Conservation (phyloP, 192 early-diverging fungal genomes). For the Coemansia asiatica region DNA sequence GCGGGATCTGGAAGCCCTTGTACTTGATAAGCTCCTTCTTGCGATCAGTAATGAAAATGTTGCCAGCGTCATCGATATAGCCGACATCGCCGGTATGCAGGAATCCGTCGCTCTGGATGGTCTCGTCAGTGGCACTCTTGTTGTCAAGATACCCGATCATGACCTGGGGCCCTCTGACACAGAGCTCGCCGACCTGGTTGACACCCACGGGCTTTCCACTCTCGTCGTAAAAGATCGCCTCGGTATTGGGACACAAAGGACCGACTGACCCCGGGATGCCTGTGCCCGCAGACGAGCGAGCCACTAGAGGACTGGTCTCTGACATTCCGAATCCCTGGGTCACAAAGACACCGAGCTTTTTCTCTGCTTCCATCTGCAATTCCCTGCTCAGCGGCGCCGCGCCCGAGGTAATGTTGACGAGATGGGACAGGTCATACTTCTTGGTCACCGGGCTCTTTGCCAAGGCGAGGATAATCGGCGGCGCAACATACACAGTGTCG, state of each 20-base stretch:
- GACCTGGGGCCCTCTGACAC: slow-evolving; percentile 80
- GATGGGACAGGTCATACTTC: slow-evolving; percentile 72
- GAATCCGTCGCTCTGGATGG: slow-evolving; percentile 74
- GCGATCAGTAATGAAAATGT: slow-evolving; percentile 70
- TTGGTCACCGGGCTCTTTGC: slow-evolving; percentile 72
- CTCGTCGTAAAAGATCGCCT: slow-evolving; percentile 74
- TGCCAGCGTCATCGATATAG: slow-evolving; percentile 62
- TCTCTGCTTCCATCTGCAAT: slow-evolving; percentile 57
- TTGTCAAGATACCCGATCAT: slow-evolving; percentile 89
- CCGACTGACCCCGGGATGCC: slow-evolving; percentile 65
- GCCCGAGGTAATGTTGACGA: slow-evolving; percentile 65
- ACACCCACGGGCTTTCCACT: slow-evolving; percentile 63
- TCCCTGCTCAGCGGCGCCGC: slow-evolving; percentile 80
- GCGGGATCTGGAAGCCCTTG: slow-evolving; percentile 83
- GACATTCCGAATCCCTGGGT: slow-evolving; percentile 71
- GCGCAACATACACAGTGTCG: slow-evolving; percentile 64
- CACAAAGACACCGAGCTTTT: slow-evolving; percentile 46
- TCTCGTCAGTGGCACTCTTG: slow-evolving; percentile 67
- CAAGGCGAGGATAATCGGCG: slow-evolving; percentile 68
- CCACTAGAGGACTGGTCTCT: slow-evolving; percentile 52
- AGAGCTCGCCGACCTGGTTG: slow-evolving; percentile 79
- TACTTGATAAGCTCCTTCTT: slow-evolving; percentile 94
- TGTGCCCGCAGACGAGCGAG: slow-evolving; percentile 24
- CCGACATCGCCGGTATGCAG: slow-evolving; percentile 85
- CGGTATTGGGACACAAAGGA: slow-evolving; percentile 66